Evolutionary conservation across 2,329 filamentous ascomycete genomes (phyloP).

Genomic region (Coniochaeta pulveracea): DNA sequence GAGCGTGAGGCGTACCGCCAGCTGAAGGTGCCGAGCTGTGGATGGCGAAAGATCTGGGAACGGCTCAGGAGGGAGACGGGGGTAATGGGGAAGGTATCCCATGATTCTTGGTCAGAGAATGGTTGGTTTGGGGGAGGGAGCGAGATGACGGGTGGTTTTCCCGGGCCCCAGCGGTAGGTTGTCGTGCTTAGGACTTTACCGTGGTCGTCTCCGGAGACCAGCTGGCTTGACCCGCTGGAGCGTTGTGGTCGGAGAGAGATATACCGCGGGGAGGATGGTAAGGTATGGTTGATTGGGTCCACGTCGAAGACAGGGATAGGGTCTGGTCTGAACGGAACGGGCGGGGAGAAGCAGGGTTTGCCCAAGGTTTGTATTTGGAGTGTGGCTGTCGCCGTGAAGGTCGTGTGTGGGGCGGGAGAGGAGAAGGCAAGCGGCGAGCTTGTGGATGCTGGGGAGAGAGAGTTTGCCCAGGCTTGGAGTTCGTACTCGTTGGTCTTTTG

Average conservation of each 20-base stretch:
- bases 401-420: conserved; percentile 17
- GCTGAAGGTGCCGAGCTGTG: conserved; percentile 36
- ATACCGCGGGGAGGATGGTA: conserved; percentile 20
- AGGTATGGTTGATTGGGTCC: conserved; percentile 14
- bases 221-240: conserved; percentile 34
- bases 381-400: conserved; percentile 29
- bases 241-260: conserved; percentile 35
- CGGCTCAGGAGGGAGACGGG: conserved; percentile 32
- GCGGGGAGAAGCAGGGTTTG: conserved; percentile 29
- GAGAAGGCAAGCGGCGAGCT: conserved; percentile 5
- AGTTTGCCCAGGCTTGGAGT: too few species aligned
- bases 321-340: conserved; percentile 21
- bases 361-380: conserved; percentile 39
- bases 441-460: neutral
- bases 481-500: too few species aligned
- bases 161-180: conserved; percentile 45
- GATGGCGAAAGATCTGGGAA: conserved; percentile 27
- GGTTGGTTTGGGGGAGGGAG: conserved; percentile 11
- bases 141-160: conserved; percentile 34
- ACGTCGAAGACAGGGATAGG: conserved; percentile 32
- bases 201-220: conserved; percentile 25
- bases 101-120: conserved; percentile 11
- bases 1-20: conserved; percentile 42
- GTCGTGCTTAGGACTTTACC: conserved; percentile 32
- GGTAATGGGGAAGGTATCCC: conserved; percentile 16